Evolutionary conservation across 352 stramenopile species (phyloP), one percentile per base, ranked within the genome.

Genomic region (Globisporangium cederbergense): DNA sequence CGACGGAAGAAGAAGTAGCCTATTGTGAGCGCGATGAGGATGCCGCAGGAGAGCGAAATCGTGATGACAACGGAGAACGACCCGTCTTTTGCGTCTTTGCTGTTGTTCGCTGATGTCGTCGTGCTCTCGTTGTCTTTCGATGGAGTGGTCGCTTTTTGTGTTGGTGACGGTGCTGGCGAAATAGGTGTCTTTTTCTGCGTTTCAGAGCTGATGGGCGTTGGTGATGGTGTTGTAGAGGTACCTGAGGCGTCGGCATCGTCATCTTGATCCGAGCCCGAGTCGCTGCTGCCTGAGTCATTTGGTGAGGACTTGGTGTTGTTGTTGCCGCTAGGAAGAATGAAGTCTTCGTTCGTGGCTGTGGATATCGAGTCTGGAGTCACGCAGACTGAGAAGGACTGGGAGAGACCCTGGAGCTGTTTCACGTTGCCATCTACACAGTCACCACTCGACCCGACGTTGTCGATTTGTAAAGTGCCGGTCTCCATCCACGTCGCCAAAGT

Each of bases 401-500:
- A 76, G 11, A 72, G 36, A 8, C 72, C 68, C 28, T 67, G 64
- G 10, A 77, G 52, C n/a, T 56, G 42, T 7, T 43, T 61, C 38
- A 65, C 52, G 3, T 9, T 45, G n/a, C 22, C 54, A 13, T 45
- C 34, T 32, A 60, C 36, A 43, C 62, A 71, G 4, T 9, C 9
- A 28, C 65, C 60, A 2, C 45, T 34, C 9, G 67, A 5, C 2
- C 62, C 32, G 34, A 65, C 25, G 16, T 71, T 78, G 65, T 89
- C 73, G 34, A 79, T 32, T 14, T 75, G 64, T 2, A 89, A 34
- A 1, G 78, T 47, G 1, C 76, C 60, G 1, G 52, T 43, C 49
- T 71, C 46, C 46, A 84, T 73, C 76, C 78, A 84, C 13, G 45
- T 25, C 32, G 51, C 13, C 9, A 89, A 62, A 2, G 64, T 60